These are phyloP conservation scores for Terfezia boudieri DNA, from an alignment of 495 filamentous ascomycete genomes.

Conservation along the genomic window DNA sequence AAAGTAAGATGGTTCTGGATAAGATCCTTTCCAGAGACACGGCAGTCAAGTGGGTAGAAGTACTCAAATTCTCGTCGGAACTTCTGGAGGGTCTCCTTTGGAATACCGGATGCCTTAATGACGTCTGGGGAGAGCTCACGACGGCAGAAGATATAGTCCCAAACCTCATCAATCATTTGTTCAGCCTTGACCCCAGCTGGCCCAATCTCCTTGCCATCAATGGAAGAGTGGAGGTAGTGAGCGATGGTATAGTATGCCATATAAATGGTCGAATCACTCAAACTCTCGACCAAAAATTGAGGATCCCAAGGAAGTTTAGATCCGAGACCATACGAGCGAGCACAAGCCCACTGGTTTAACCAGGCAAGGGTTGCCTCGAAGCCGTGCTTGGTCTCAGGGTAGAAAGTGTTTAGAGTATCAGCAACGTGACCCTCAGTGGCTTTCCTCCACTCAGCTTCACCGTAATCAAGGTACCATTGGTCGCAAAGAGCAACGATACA, in stretches of 20 bases:
- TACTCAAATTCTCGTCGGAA: constrained; percentile 88
- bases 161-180: constrained; percentile 88
- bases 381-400: constrained; percentile 53
- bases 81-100: constrained; percentile 42
- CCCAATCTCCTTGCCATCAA: constrained; percentile 55
- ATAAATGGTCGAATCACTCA: constrained; percentile 83
- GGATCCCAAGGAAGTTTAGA: constrained; percentile 91
- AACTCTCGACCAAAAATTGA: constrained; percentile 73
- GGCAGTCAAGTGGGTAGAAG: constrained; percentile 82
- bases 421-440: constrained; percentile 50
- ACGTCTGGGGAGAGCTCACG: constrained; percentile 41
- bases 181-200: constrained; percentile 42
- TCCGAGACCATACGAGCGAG: constrained; percentile 75
- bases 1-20: constrained; percentile 86
- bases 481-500: constrained; percentile 84
- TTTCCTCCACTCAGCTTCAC: constrained; percentile 60
- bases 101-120: constrained; percentile 40
- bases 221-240: constrained; percentile 56
- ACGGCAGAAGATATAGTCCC: constrained; percentile 70
- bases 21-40: constrained; percentile 67
- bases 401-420: constrained; percentile 53
- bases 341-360: constrained; percentile 91
- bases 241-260: constrained; percentile 94
- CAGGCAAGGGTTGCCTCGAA: constrained; percentile 71
- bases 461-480: constrained; percentile 96